These are phyloP conservation scores for Anthracocystis setariae DNA, from an alignment of 1,284 basidiomycete genomes.

Conservation along the genomic window DNA sequence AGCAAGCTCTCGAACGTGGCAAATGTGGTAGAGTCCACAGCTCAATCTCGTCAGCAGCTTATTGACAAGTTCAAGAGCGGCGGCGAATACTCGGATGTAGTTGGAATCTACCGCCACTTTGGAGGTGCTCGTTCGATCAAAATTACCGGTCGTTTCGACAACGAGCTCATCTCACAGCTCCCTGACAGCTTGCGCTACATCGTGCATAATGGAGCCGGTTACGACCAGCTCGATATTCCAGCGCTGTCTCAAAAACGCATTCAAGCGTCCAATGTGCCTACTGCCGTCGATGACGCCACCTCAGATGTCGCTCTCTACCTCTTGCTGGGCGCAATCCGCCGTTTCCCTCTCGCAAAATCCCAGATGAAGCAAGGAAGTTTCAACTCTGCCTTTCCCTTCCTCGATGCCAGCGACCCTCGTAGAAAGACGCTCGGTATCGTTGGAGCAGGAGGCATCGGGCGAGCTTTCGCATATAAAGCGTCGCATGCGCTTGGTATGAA, in stretches of 20 bases:
- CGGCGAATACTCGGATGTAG: constrained; percentile 74
- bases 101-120: constrained; percentile 84
- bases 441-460: constrained; percentile 62
- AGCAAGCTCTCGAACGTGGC: constrained; percentile 37
- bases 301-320: constrained; percentile 62
- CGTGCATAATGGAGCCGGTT: constrained; percentile 63
- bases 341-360: constrained; percentile 48
- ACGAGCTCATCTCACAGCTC: constrained; percentile 50
- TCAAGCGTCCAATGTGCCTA: constrained; percentile 61
- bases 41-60: constrained; percentile 43
- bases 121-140: constrained; percentile 60
- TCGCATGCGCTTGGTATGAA: constrained; percentile 58
- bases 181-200: constrained; percentile 51
- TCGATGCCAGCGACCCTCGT: constrained; percentile 49
- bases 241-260: constrained; percentile 43
- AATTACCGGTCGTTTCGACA: constrained; percentile 56
- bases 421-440: constrained; percentile 61
- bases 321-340: constrained; percentile 56
- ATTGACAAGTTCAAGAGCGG: constrained; percentile 36
- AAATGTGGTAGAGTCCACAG: constrained; percentile 38
- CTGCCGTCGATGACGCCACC: constrained; percentile 61
- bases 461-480: constrained; percentile 58
- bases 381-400: constrained; percentile 55
- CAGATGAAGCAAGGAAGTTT: constrained; percentile 48
- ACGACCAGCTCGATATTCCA: constrained; percentile 60